These are phyloP conservation scores for Saccharomycopsis sp. DNA, from an alignment of 805 yeast species.

Conservation along the genomic window DNA sequence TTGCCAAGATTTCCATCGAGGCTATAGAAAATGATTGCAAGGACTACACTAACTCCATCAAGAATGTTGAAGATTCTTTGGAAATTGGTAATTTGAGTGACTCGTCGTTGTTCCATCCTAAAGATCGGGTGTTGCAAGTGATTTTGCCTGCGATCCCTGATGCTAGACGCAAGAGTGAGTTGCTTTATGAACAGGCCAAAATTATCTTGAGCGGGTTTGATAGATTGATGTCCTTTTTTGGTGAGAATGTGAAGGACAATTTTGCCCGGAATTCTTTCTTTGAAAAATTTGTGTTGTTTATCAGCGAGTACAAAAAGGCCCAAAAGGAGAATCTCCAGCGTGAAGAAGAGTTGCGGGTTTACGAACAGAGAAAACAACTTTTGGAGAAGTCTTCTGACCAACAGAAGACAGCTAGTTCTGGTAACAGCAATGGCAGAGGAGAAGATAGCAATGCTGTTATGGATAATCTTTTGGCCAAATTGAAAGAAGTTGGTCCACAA, in stretches of 20 bases:
- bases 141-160: conserved; percentile 61
- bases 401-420: conserved; percentile 1
- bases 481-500: conserved; percentile 39
- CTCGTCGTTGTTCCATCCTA: conserved; percentile 69
- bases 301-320: conserved; percentile 70
- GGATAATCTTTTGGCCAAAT: conserved; percentile 78
- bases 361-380: conserved; percentile 66
- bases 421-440: not conserved
- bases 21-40: conserved; percentile 68
- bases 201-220: conserved; percentile 58
- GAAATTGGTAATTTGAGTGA: conserved; percentile 82
- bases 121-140: conserved; percentile 56
- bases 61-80: conserved; percentile 64
- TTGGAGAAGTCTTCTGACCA: conserved; percentile 25
- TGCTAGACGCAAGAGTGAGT: conserved; percentile 62
- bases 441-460: conserved; percentile 37
- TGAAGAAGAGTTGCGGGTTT: conserved; percentile 73
- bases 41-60: conserved; percentile 49
- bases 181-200: conserved; percentile 54
- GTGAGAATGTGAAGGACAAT: conserved; percentile 76
- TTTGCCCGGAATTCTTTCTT: conserved; percentile 63
- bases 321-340: conserved; percentile 65
- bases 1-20: conserved; percentile 72
- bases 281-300: conserved; percentile 69
- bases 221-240: conserved; percentile 70